phyloP scores from a whole-genome alignment of 192 early-diverging fungal species.

The Geranomyces michiganensis region DNA sequence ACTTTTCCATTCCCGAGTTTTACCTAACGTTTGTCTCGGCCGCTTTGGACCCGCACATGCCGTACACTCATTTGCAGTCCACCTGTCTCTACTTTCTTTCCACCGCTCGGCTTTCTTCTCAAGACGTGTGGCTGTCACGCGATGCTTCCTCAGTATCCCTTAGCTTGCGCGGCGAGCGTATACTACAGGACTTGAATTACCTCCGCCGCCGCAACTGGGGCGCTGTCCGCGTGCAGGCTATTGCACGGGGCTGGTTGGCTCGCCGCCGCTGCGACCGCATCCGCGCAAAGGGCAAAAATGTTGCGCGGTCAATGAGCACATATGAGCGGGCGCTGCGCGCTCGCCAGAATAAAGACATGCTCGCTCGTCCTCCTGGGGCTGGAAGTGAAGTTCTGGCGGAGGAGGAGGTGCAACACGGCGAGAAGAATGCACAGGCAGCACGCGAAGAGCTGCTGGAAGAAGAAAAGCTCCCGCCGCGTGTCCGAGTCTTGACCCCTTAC shows the following conservation, averaged over 20 bases:
- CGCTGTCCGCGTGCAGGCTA: constrained; percentile 36
- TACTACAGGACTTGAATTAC: constrained; percentile 34
- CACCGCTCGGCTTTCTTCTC: background rate
- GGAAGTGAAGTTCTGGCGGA: background rate
- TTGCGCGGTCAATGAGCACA: background rate
- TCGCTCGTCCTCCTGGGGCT: too few relatives aligned
- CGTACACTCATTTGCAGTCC: background rate
- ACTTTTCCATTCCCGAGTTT: constrained; percentile 22
- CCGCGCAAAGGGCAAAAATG: constrained; percentile 9
- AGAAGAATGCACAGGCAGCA: background rate
- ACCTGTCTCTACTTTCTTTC: constrained; percentile 9
- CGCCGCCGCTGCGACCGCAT: background rate
- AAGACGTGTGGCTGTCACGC: background rate
- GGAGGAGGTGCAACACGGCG: background rate
- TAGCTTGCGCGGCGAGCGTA: constrained; percentile 24
- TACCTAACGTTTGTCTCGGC: constrained; percentile 9
- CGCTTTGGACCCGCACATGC: background rate
- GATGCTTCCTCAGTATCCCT: constrained; percentile 30
- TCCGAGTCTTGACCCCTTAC: background rate
- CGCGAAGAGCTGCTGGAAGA: background rate
- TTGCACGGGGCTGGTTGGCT: constrained; percentile 29
- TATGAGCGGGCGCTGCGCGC: too few relatives aligned
- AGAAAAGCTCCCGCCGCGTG: background rate
- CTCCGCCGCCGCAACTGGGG: constrained; percentile 19
- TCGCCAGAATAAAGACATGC: background rate